A percentile compares a stretch with the other conserved stretches of the same genome.
phyloP scores from a whole-genome alignment of 2,329 filamentous ascomycete species.

The Thelonectria olida region DNA sequence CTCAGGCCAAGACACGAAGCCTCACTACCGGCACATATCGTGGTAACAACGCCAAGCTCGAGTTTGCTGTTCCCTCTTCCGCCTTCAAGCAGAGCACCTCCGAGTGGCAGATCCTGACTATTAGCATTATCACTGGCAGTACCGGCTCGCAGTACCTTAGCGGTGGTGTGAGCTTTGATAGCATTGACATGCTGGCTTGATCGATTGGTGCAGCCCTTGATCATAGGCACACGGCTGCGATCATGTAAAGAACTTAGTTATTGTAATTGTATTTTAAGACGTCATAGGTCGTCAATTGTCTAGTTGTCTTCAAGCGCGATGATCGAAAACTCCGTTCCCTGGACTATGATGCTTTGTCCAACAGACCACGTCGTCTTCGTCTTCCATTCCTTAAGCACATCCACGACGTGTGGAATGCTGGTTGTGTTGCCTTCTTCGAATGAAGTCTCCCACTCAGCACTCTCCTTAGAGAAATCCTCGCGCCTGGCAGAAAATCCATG shows the following conservation, averaged over 20 bases:
- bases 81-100: constrained; percentile 40
- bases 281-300: background rate
- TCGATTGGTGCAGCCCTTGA: too few relatives aligned
- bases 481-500: constrained; percentile 6
- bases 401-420: background rate
- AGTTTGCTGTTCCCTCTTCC: constrained; percentile 38
- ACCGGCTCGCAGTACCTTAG: constrained; percentile 40
- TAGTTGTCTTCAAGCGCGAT: constrained; percentile 4
- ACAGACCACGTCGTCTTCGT: background rate
- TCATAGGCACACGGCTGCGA: too few relatives aligned
- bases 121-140: constrained; percentile 42
- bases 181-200: constrained; percentile 37
- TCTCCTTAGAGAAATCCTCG: background rate
- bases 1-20: constrained; percentile 42
- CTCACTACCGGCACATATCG: constrained; percentile 46
- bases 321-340: background rate
- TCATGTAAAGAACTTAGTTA: background rate
- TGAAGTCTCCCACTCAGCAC: background rate
- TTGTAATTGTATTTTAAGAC: background rate
- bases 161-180: constrained; percentile 42
- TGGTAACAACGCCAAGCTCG: constrained; percentile 42
- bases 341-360: background rate
- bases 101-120: constrained; percentile 43
- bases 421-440: background rate
- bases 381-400: background rate